Evolutionary conservation across 768 basidiomycete species (phyloP).

Genomic region (Pisolithus marmoratus): DNA sequence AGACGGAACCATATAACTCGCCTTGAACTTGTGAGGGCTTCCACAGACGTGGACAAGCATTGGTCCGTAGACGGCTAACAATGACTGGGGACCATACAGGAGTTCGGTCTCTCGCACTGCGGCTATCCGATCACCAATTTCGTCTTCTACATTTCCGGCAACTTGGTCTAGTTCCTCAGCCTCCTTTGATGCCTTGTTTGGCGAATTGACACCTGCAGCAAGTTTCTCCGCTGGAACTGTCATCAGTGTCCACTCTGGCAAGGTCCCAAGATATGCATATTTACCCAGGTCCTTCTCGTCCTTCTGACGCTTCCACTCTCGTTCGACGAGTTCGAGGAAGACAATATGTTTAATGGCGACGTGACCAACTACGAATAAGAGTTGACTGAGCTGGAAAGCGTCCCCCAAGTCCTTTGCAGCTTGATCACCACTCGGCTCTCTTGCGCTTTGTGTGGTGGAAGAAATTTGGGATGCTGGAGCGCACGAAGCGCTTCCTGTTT

Average conservation of each 20-base stretch:
- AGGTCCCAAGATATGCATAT: slow-evolving; percentile 14
- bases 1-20: slow-evolving; percentile 22
- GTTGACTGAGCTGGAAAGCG: slow-evolving; percentile 83
- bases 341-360: slow-evolving; percentile 98
- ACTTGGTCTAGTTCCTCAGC: slow-evolving; percentile 94
- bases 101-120: slow-evolving; percentile 82
- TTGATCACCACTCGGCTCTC: slow-evolving; percentile 6
- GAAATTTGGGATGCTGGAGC: slow-evolving; percentile 16
- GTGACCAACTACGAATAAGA: slow-evolving; percentile 95
- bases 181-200: slow-evolving; percentile 45
- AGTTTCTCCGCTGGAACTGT: slow-evolving; percentile 52
- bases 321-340: slow-evolving; percentile 89
- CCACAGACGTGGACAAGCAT: slow-evolving; percentile 89
- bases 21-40: slow-evolving; percentile 89
- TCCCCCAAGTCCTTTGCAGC: slow-evolving; percentile 60
- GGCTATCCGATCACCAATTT: slow-evolving; percentile 90
- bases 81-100: slow-evolving; percentile 73
- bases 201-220: slow-evolving; percentile 32
- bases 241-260: not conserved
- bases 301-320: slow-evolving; percentile 95
- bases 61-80: slow-evolving; percentile 83
- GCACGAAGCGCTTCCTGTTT: slow-evolving; percentile 13
- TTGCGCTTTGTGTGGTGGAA: slow-evolving; percentile 5
- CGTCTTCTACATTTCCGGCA: slow-evolving; percentile 95
- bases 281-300: slow-evolving; percentile 78